phyloP scores from a whole-genome alignment of 305 asterid genomes.

The Lippia alba region DNA sequence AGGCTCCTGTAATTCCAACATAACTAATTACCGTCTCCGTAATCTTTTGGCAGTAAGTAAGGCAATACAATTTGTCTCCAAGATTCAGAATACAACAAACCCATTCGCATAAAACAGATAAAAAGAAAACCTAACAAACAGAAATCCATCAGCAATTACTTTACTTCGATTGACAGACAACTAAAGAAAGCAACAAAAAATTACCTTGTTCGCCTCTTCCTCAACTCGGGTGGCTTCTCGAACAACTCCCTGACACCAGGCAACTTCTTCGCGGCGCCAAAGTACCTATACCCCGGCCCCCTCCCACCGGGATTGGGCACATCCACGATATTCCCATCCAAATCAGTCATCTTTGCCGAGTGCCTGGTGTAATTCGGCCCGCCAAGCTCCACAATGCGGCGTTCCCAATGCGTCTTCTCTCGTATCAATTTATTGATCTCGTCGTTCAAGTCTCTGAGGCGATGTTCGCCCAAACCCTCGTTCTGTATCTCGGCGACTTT shows the following conservation, averaged over 20 bases:
- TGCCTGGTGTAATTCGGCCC: constrained; percentile 71
- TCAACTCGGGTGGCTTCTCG: constrained; percentile 92
- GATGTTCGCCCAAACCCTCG: constrained; percentile 90
- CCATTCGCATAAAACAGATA: background rate
- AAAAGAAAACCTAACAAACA: background rate
- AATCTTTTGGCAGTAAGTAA: background rate
- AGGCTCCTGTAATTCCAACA: background rate
- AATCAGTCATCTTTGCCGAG: constrained; percentile 95
- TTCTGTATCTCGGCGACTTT: constrained; percentile 95
- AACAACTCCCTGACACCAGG: constrained; percentile 96
- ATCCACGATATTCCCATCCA: constrained; percentile 94
- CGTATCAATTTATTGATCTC: constrained; percentile 93
- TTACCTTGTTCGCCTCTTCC: constrained; percentile 92
- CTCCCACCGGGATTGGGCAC: constrained; percentile 98
- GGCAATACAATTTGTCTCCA: too few species aligned
- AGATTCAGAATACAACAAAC: background rate
- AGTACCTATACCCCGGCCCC: constrained; percentile 93
- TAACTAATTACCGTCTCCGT: constrained; percentile 1
- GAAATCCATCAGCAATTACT: background rate
- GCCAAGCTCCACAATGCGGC: constrained; percentile 92
- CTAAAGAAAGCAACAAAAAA: background rate
- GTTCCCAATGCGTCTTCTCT: constrained; percentile 92
- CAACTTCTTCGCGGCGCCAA: constrained; percentile 97
- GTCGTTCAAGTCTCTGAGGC: constrained; percentile 86
- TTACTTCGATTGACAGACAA: background rate